Percentiles rank a stretch among this genome's conserved stretches.
Conservation (phyloP, 495 filamentous ascomycete species). For the Lentithecium fluviatile region DNA sequence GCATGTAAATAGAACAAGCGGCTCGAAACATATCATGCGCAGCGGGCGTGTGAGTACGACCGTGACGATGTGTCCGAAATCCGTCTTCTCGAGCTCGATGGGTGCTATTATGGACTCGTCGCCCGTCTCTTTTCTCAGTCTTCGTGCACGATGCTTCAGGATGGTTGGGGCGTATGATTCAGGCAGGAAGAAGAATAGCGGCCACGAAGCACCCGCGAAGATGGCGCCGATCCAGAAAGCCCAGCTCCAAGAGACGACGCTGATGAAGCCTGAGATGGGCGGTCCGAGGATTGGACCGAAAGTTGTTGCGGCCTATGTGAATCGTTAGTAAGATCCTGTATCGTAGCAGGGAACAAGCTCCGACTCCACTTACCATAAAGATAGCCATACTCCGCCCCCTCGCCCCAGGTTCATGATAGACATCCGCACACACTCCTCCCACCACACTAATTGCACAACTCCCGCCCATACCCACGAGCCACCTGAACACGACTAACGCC, state of each 20-base stretch:
- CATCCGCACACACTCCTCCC: constrained; percentile 72
- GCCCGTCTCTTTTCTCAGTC: constrained; percentile 51
- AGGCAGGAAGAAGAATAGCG: constrained; percentile 44
- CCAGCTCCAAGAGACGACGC: constrained; percentile 50
- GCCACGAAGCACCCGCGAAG: constrained; percentile 45
- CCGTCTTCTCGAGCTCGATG: constrained; percentile 47
- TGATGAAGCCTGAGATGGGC: constrained; percentile 42
- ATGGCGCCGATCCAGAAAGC: constrained; percentile 56
- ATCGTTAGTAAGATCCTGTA: neutral
- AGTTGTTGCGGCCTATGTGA: constrained; percentile 48
- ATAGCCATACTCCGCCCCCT: constrained; percentile 69
- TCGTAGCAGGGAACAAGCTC: neutral
- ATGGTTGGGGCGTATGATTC: constrained; percentile 65
- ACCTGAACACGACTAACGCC: constrained; percentile 64
- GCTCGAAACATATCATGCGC: constrained; percentile 57
- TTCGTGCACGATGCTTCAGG: constrained; percentile 54
- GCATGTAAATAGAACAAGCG: constrained; percentile 63
- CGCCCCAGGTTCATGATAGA: constrained; percentile 57
- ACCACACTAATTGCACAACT: constrained; percentile 68
- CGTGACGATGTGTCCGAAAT: constrained; percentile 42
- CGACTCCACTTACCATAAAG: constrained; percentile 52
- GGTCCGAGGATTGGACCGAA: constrained; percentile 45
- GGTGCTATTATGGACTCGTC: constrained; percentile 43
- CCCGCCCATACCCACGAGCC: constrained; percentile 63
- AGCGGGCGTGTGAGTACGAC: constrained; percentile 52